Percentiles rank a stretch among this genome's conserved stretches.
phyloP scores from a whole-genome alignment of 306 rosid species.

The Calophaca sinica region DNA sequence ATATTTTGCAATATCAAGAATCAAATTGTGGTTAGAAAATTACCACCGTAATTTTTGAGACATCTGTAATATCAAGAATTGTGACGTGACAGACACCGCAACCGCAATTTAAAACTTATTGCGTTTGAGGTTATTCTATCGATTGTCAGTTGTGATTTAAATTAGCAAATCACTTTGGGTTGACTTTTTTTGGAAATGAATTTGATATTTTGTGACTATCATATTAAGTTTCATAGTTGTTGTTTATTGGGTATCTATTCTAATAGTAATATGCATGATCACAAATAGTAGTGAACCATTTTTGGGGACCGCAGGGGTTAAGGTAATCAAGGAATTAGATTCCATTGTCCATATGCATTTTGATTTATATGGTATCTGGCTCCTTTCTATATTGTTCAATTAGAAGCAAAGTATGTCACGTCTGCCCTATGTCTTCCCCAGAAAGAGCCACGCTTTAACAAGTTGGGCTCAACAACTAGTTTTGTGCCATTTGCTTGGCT shows the following conservation, averaged over 20 bases:
- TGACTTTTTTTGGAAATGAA: slow-evolving; percentile 42
- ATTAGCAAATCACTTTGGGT: slow-evolving; percentile 34
- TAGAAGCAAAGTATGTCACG: slow-evolving; percentile 50
- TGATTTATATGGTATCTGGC: slow-evolving; percentile 36
- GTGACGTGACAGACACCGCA: too few relatives aligned
- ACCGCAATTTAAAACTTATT: too few relatives aligned
- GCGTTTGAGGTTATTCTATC: slow-evolving; percentile 27
- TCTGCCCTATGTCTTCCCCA: slow-evolving; percentile 12
- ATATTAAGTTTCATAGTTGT: slow-evolving; percentile 38
- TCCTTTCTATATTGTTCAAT: slow-evolving; percentile 19
- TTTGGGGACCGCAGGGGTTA: slow-evolving; percentile 41
- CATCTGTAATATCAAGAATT: too few relatives aligned
- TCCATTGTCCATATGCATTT: slow-evolving; percentile 43
- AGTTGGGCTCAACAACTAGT: slow-evolving; percentile 38
- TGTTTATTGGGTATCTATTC: slow-evolving; percentile 51
- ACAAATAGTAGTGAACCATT: slow-evolving; percentile 42
- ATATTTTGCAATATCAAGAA: too few relatives aligned
- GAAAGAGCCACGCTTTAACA: slow-evolving; percentile 42
- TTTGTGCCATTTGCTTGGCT: slow-evolving; percentile 49
- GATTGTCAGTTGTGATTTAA: slow-evolving; percentile 15
- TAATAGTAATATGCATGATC: slow-evolving; percentile 24
- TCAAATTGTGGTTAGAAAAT: too few relatives aligned
- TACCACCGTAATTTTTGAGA: too few relatives aligned
- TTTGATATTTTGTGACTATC: neutral
- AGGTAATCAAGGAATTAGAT: slow-evolving; percentile 52